Evolutionary conservation across 345 rosid genomes (phyloP).

Genomic region (Anastatica hierochuntica): DNA sequence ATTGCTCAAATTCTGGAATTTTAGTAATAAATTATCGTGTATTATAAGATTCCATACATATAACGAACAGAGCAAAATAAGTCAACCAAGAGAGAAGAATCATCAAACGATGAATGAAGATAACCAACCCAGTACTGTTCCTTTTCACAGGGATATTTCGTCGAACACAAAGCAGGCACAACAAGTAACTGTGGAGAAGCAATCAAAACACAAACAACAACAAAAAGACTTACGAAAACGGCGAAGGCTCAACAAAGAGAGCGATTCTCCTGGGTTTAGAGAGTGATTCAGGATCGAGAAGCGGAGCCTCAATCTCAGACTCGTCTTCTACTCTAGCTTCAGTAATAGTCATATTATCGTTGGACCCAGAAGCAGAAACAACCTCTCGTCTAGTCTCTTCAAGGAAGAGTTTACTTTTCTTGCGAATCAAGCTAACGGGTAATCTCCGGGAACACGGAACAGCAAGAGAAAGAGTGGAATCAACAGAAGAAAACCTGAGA

Average conservation of each 20-base stretch:
- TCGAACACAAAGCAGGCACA: constrained; percentile 22
- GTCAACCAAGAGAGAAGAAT: constrained; percentile 6
- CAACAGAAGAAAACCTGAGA: constrained; percentile 9
- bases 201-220: too few species aligned
- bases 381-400: too few species aligned
- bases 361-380: constrained; percentile 19
- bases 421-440: constrained; percentile 31
- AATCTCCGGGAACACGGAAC: constrained; percentile 13
- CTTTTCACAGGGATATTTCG: constrained; percentile 10
- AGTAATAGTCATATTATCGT: constrained; percentile 43
- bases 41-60: too few species aligned
- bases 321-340: constrained; percentile 40
- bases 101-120: background rate
- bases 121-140: background rate
- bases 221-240: constrained; percentile 68
- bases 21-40: background rate
- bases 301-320: constrained; percentile 35
- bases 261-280: constrained; percentile 74
- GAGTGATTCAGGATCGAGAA: constrained; percentile 40
- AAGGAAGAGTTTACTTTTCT: background rate
- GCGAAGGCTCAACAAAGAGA: constrained; percentile 96
- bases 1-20: background rate
- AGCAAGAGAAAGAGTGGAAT: constrained; percentile 15
- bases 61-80: background rate
- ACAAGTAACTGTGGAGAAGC: too few species aligned